Evolutionary conservation across 495 filamentous ascomycete species (phyloP).

Genomic region (Lasiosphaeria miniovina): DNA sequence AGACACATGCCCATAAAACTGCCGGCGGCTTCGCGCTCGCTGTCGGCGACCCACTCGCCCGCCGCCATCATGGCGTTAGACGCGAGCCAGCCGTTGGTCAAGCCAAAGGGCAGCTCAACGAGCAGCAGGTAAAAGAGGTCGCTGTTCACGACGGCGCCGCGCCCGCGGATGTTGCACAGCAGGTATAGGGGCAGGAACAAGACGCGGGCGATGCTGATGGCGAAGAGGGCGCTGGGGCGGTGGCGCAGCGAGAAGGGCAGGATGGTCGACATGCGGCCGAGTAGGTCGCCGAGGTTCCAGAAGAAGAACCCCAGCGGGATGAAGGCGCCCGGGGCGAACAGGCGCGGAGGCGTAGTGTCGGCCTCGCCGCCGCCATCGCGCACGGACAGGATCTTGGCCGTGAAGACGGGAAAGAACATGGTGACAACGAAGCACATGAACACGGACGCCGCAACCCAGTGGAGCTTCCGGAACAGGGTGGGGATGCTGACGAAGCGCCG

Average conservation of each 20-base stretch:
- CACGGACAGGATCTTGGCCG: conserved; percentile 73
- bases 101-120: conserved; percentile 79
- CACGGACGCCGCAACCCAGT: conserved; percentile 65
- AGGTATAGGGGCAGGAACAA: conserved; percentile 81
- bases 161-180: conserved; percentile 78
- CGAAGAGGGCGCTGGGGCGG: conserved; percentile 61
- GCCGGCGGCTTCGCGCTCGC: conserved; percentile 83
- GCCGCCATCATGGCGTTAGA: conserved; percentile 89
- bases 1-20: conserved; percentile 92
- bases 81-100: conserved; percentile 82
- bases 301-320: conserved; percentile 88
- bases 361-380: conserved; percentile 35
- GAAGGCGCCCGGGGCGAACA: conserved; percentile 72
- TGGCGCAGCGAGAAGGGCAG: conserved; percentile 58
- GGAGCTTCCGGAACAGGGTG: conserved; percentile 68
- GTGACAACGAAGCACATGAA: conserved; percentile 77
- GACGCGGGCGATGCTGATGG: conserved; percentile 58
- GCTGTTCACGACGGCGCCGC: conserved; percentile 65
- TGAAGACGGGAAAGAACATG: conserved; percentile 95
- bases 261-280: conserved; percentile 68
- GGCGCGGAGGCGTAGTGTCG: conserved; percentile 20
- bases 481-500: conserved; percentile 63
- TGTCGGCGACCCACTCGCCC: conserved; percentile 68
- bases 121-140: conserved; percentile 85
- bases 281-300: conserved; percentile 89